A percentile compares a stretch with the other conserved stretches of the same genome.
These are phyloP conservation scores for Casaregolazyma lundiana DNA, from an alignment of 1,139 yeast species.

Conservation along the genomic window DNA sequence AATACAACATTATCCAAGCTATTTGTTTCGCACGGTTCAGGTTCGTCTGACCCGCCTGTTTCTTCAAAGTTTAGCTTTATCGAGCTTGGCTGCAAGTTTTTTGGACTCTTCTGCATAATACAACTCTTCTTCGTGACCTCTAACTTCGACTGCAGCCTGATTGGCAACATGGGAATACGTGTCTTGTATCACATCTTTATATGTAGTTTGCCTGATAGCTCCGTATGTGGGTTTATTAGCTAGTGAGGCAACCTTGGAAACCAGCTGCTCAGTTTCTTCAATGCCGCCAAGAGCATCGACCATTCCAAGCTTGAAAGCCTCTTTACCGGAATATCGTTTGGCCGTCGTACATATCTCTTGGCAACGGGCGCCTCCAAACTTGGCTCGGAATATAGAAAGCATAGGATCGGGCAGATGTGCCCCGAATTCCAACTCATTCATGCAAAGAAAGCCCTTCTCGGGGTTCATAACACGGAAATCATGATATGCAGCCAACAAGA, in stretches of 20 bases:
- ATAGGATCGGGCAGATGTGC: conserved; percentile 35
- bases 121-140: conserved; percentile 8
- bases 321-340: conserved; percentile 32
- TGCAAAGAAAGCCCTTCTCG: conserved; percentile 34
- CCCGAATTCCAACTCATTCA: conserved; percentile 38
- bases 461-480: conserved; percentile 40
- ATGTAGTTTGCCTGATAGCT: conserved; percentile 28
- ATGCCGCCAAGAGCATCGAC: conserved; percentile 33
- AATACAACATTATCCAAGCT: too few relatives aligned
- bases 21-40: too few relatives aligned
- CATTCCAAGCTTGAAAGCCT: conserved; percentile 31
- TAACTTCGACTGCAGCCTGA: neutral
- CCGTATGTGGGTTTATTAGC: conserved; percentile 31
- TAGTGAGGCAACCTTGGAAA: conserved; percentile 19
- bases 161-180: conserved; percentile 12
- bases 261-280: conserved; percentile 31
- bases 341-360: conserved; percentile 32
- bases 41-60: neutral
- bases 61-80: conserved; percentile 6
- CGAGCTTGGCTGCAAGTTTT: conserved; percentile 9
- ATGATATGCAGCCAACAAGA: conserved; percentile 36
- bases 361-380: conserved; percentile 29
- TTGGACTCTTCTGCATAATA: conserved; percentile 17
- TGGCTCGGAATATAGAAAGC: conserved; percentile 32
- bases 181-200: conserved; percentile 28